Conservation (phyloP, 305 asterid genomes). For the Fraxinus albicans region DNA sequence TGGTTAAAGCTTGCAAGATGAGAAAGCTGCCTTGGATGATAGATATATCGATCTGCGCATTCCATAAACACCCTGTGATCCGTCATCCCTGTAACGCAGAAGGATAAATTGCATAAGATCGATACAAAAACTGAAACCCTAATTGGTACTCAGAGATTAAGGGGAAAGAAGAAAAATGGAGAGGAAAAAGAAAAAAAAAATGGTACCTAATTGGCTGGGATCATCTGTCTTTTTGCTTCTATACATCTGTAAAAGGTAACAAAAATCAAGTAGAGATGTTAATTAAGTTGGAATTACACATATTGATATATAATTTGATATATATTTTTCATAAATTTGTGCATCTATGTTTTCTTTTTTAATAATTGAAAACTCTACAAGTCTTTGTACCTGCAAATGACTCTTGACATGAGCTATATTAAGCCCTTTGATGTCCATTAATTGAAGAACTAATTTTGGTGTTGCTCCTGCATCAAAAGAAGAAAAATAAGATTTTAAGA, state of each 20-base stretch:
- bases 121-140: constrained; percentile 22
- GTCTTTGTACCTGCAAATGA: constrained; percentile 66
- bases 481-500: not conserved
- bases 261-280: not conserved
- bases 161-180: not conserved
- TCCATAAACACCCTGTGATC: constrained; percentile 50
- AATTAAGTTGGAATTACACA: not conserved
- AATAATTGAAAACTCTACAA: not conserved
- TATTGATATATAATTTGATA: not conserved
- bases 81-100: constrained; percentile 31
- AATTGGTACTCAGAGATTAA: not conserved
- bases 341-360: not conserved
- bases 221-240: constrained; percentile 75
- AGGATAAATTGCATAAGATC: not conserved
- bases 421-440: constrained; percentile 77
- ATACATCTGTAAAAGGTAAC: constrained; percentile 57
- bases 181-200: not conserved
- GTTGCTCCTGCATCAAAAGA: constrained; percentile 68
- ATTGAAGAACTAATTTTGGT: constrained; percentile 73
- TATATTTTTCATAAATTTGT: not conserved
- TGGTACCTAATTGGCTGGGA: constrained; percentile 52
- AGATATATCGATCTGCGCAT: constrained; percentile 59
- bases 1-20: constrained; percentile 50
- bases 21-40: constrained; percentile 65
- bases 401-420: constrained; percentile 91